Evolutionary conservation across 306 rosid species (phyloP), one percentile per base, ranked within the genome.

Genomic region (Medicago ruthenica): DNA sequence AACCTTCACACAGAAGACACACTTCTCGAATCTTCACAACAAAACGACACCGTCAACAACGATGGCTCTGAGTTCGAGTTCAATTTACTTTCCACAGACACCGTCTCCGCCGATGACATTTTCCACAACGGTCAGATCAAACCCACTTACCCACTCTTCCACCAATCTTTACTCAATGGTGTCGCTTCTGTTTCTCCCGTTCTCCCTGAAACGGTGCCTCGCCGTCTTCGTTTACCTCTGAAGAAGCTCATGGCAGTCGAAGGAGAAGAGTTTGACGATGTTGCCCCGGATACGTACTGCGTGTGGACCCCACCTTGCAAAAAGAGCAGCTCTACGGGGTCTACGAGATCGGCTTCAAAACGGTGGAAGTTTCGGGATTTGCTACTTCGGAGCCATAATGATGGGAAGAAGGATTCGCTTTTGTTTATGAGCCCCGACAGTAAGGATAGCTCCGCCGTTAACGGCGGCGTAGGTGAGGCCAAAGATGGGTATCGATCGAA

Each of bases 121-220:
- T 95, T 95, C 84, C 83, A 39, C 64, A 86, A 92, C 81, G 99
- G 99, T 17, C 96, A 83, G 44, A 96, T 96, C 86, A 84, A 50
- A 62, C 92, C 98, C 9, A 58, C 69, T 1, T 90, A 87, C 78
- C 97, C 98, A 3, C 66, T 87, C 64, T 88, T 88, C 84, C 82
- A 83, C 77, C 88, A 62, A 51, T 31, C 22, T 27, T 24, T 86
- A 16, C 88, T 88, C 34, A 72, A 74, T 67, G 68, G 16, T 67
- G 48, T 24, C 47, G 68, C 11, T 42, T 70, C 77, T 3, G n/a
- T 14, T 58, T 17, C 84, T 10, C 50, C 59, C 9, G 24, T 34
- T 0, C 1, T 68, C 2, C 1, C 51, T 0, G 39, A 79, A 76
- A 40, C 85, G 18, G 1, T 62, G 1, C 24, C 67, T 54, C 83